Percentiles rank a stretch among this genome's conserved stretches.
Conservation (phyloP, 73 alveolate genomes). For the Paramecium caudatum region DNA sequence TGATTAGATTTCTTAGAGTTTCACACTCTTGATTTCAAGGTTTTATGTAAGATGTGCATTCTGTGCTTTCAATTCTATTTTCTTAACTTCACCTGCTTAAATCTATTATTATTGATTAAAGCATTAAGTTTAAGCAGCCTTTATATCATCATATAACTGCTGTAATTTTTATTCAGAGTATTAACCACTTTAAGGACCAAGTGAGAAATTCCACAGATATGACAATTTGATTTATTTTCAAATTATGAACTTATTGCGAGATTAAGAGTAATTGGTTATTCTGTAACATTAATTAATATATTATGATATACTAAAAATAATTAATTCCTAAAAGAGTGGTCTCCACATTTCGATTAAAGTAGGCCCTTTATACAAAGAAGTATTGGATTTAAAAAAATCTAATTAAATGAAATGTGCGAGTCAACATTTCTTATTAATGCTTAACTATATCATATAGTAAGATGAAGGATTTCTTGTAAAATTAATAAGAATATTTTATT, state of each 20-base stretch:
- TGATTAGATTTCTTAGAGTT: background rate
- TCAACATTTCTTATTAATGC: background rate
- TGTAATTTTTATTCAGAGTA: background rate
- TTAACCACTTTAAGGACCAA: background rate
- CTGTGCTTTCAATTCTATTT: background rate
- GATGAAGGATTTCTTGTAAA: constrained; percentile 67
- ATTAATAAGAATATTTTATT: constrained; percentile 66
- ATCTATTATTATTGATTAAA: background rate
- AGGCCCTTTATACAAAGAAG: constrained; percentile 51
- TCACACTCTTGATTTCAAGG: background rate
- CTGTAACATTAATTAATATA: constrained; percentile 19
- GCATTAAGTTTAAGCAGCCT: background rate
- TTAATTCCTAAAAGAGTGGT: constrained; percentile 10
- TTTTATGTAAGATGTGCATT: background rate
- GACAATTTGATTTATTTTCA: background rate
- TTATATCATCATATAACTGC: constrained; percentile 8
- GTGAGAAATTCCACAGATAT: background rate
- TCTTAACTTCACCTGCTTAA: background rate
- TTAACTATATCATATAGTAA: background rate
- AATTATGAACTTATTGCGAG: background rate
- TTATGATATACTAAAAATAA: background rate
- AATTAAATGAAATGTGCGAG: constrained; percentile 50
- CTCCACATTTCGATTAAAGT: background rate
- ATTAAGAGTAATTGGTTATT: background rate
- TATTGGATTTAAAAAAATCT: constrained; percentile 21